Base-by-base conservation (phyloP, 768 basidiomycete genomes). In the Boletus patriciae region DNA sequence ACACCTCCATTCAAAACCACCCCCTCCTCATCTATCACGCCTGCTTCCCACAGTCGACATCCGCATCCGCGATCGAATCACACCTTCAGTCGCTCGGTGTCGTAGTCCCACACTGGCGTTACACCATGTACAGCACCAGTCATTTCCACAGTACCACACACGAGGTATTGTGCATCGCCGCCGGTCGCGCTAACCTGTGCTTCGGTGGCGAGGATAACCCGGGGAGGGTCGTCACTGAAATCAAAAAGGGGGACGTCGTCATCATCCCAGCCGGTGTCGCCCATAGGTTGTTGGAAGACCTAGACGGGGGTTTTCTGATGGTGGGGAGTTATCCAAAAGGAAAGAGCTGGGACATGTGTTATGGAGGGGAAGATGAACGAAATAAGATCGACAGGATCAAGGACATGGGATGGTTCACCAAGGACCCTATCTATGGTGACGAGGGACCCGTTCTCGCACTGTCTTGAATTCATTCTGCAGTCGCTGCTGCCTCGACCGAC, bases 71-170 rank as follows among this genome's bases (percentile, higher is more conserved):
- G 27, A 69, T 78, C 53, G 75, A 77, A 47, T 56, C 66, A 18
- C 74, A 78, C 58, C 58, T 80, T 34, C 42, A 44, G 16, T 63
- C 54, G 29, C 61, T 73, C 27, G 75, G 71, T 10, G 72, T 73
- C 16, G 70, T 72, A n/a, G 55, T 57, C 36, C 77, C 77, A 4
- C 68, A 73, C 52, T 78, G 78, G 77, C 70, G 73, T 15, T 79
- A 74, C 63, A 71, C 74, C 25, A 77, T 77, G 76, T 78, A 77
- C 66, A 59, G 52, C 42, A 66, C 66, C 27, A 69, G 72, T 25
- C 77, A 79, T 60, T 80, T 73, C 62, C 76, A 79, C 58, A 73
- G 72, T n/a, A 77, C 74, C 40, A 73, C 73, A 13, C 74, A 78
- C 69, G 76, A 78, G 54, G 68, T 79, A 16, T 61, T 78, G 53